Percentiles rank a stretch among this genome's conserved stretches.
These are phyloP conservation scores for Nitzschia sp. DNA, from an alignment of 108 stramenopile genomes.

Conservation along the genomic window DNA sequence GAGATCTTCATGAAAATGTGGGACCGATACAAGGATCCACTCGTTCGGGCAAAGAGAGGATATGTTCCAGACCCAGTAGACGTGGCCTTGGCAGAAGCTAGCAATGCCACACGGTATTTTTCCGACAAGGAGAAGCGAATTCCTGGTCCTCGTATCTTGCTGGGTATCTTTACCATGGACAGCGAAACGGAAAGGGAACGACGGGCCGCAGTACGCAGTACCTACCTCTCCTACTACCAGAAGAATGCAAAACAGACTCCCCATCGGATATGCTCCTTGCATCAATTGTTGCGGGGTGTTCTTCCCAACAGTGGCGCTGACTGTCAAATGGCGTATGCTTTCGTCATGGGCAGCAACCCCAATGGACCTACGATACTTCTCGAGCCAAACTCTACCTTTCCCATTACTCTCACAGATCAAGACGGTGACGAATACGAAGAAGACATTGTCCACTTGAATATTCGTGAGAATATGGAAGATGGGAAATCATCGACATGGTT, in stretches of 20 bases:
- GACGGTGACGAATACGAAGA: too few relatives aligned
- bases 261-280: slow-evolving; percentile 8
- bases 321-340: slow-evolving; percentile 17
- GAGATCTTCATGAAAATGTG: background rate
- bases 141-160: background rate
- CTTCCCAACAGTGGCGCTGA: background rate
- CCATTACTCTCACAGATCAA: background rate
- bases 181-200: background rate
- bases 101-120: background rate
- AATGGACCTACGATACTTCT: slow-evolving; percentile 3
- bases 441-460: slow-evolving; percentile 19
- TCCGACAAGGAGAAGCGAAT: background rate
- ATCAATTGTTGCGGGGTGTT: background rate
- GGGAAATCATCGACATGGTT: slow-evolving; percentile 29
- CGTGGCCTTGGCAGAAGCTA: background rate
- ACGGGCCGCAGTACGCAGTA: background rate
- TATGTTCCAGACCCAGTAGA: background rate
- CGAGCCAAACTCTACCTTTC: background rate
- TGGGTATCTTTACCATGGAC: slow-evolving; percentile 15
- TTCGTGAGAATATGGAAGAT: slow-evolving; percentile 17
- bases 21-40: slow-evolving; percentile 1
- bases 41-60: background rate
- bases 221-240: too few relatives aligned
- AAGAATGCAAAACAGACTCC: background rate
- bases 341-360: slow-evolving; percentile 8